phyloP scores from a whole-genome alignment of 23 red algal genomes.

The Porphyridium purpureum region DNA sequence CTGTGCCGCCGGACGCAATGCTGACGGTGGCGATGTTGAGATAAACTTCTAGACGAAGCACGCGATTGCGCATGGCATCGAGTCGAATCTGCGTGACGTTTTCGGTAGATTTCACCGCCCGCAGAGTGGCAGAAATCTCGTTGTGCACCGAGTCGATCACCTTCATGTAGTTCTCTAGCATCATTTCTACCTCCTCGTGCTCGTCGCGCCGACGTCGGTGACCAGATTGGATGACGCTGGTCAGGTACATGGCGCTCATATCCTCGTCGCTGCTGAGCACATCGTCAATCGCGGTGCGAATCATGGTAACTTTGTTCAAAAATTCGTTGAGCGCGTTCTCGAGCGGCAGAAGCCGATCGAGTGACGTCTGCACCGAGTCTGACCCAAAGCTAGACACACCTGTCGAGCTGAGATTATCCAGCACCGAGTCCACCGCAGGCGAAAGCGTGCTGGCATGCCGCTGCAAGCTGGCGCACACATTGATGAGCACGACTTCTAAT shows the following conservation, averaged over 20 bases:
- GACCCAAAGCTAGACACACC: conserved; percentile 30
- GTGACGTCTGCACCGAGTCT: conserved; percentile 29
- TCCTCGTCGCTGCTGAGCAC: conserved; percentile 89
- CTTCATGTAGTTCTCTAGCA: conserved; percentile 98
- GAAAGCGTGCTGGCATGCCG: conserved; percentile 29
- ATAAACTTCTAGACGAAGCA: conserved; percentile 84
- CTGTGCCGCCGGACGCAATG: conserved; percentile 42
- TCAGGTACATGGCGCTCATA: conserved; percentile 97
- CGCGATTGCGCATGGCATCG: conserved; percentile 92
- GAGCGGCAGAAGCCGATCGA: conserved; percentile 81
- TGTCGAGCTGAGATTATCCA: conserved; percentile 50
- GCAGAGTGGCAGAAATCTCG: conserved; percentile 47
- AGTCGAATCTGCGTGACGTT: conserved; percentile 90
- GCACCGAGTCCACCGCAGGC: conserved; percentile 50
- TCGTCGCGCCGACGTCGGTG: conserved; percentile 57
- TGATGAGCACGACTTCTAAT: conserved; percentile 82
- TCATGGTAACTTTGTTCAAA: conserved; percentile 24
- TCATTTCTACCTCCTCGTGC: conserved; percentile 99
- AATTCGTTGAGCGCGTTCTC: conserved; percentile 95
- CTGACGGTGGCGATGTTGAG: conserved; percentile 83
- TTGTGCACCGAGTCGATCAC: conserved; percentile 69
- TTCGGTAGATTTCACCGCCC: conserved; percentile 72
- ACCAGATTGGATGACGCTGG: conserved; percentile 46
- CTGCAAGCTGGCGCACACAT: conserved; percentile 58
- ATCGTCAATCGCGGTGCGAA: conserved; percentile 66